phyloP scores from a whole-genome alignment of 148 eudicot species.

The Chenopodium album region DNA sequence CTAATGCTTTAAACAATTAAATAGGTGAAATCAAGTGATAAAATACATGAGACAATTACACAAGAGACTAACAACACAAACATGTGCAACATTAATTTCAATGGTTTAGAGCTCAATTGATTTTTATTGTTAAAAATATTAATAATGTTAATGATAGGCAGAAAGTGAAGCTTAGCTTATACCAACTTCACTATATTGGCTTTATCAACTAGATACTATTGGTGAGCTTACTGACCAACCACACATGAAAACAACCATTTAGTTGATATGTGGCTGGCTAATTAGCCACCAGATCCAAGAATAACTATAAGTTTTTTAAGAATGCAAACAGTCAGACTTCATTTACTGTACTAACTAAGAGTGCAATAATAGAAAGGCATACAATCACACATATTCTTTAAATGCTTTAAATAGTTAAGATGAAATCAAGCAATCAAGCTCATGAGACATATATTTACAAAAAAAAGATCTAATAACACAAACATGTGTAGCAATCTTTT shows the following conservation, averaged over 20 bases:
- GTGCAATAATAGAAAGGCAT: not conserved
- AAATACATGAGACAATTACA: not conserved
- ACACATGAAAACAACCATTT: conserved; percentile 37
- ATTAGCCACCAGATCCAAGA: conserved; percentile 41
- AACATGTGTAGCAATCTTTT: not conserved
- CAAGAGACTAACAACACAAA: too few relatives aligned
- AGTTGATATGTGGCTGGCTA: conserved; percentile 47
- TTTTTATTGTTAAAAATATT: not conserved
- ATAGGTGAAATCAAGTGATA: not conserved
- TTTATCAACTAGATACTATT: conserved; percentile 24
- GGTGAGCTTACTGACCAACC: conserved; percentile 64
- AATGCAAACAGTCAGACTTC: not conserved
- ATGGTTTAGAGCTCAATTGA: not conserved
- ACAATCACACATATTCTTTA: too few relatives aligned
- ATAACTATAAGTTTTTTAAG: not conserved
- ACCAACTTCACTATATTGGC: conserved; percentile 21
- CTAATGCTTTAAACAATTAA: not conserved
- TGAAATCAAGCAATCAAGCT: not conserved
- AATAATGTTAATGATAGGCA: conserved; percentile 32
- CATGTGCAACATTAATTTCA: not conserved
- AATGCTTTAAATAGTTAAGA: not conserved
- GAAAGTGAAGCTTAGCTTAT: conserved; percentile 24
- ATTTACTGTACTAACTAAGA: not conserved
- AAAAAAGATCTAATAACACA: not conserved
- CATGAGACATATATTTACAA: not conserved